Evolutionary conservation across 2,329 filamentous ascomycete species (phyloP).

Genomic region (Grosmannia serpens): DNA sequence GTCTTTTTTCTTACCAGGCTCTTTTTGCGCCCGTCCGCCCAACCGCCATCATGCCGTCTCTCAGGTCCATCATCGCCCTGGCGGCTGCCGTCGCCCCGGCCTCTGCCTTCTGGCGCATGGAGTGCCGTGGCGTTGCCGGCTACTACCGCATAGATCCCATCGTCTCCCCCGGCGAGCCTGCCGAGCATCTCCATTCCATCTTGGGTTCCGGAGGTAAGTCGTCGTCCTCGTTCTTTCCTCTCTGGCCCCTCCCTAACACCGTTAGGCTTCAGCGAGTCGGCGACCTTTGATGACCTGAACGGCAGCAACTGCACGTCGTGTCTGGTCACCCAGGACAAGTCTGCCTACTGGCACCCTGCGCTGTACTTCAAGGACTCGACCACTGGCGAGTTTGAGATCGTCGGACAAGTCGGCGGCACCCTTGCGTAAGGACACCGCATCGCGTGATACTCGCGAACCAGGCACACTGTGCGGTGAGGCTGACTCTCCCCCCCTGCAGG

Average conservation of each 20-base stretch:
- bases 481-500: slow-evolving; percentile 26
- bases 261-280: slow-evolving; percentile 51
- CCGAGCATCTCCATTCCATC: slow-evolving; percentile 61
- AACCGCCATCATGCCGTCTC: neutral
- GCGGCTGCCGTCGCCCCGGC: slow-evolving; percentile 8
- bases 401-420: slow-evolving; percentile 70
- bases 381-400: slow-evolving; percentile 55
- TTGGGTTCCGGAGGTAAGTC: slow-evolving; percentile 65
- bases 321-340: slow-evolving; percentile 67
- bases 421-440: slow-evolving; percentile 53
- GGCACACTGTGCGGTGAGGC: no score
- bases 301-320: slow-evolving; percentile 67
- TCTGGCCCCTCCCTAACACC: no score
- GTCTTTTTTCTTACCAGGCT: neutral
- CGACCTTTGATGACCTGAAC: slow-evolving; percentile 45
- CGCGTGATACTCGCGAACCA: no score
- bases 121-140: slow-evolving; percentile 61
- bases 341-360: slow-evolving; percentile 75
- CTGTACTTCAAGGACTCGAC: slow-evolving; percentile 61
- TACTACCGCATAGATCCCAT: slow-evolving; percentile 69
- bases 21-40: neutral
- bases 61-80: slow-evolving; percentile 3
- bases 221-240: neutral
- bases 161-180: slow-evolving; percentile 46
- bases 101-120: slow-evolving; percentile 78